Evolutionary conservation across 2,329 filamentous ascomycete genomes (phyloP).

Genomic region (Botrytis hyacinthi): DNA sequence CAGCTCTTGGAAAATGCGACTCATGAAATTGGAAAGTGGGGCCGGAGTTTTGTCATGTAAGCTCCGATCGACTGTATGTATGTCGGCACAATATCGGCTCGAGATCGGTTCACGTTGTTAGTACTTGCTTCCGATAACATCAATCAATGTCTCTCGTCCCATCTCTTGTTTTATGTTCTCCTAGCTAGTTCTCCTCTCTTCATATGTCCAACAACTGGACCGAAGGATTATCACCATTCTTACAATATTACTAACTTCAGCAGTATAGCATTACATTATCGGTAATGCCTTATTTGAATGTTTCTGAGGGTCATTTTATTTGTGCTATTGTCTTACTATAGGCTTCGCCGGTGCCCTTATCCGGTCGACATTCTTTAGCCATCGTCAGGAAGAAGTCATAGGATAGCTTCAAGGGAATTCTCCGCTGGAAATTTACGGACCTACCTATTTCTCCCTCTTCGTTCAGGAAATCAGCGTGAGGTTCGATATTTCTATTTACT

Average conservation of each 20-base stretch:
- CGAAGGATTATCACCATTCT: constrained; percentile 25
- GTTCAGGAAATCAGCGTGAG: constrained; percentile 7
- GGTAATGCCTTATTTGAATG: constrained; percentile 2
- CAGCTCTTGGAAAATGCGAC: constrained; percentile 10
- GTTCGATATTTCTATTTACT: constrained; percentile 18
- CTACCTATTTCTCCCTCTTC: constrained; percentile 5
- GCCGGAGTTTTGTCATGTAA: constrained; percentile 23
- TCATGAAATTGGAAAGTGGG: constrained; percentile 27
- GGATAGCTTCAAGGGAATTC: background rate
- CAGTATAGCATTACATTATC: constrained; percentile 2
- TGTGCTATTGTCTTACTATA: constrained; percentile 11
- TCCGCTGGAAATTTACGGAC: constrained; percentile 14
- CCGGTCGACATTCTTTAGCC: constrained; percentile 26
- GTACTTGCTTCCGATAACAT: constrained; percentile 7
- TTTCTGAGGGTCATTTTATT: constrained; percentile 11
- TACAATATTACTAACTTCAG: constrained; percentile 29
- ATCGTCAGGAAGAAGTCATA: background rate
- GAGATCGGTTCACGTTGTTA: background rate
- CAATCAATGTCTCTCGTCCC: background rate
- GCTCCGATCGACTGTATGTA: background rate
- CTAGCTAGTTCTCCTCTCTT: constrained; percentile 20
- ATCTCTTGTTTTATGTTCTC: constrained; percentile 11
- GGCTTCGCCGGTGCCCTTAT: constrained; percentile 9
- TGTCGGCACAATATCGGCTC: background rate
- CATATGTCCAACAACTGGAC: constrained; percentile 16